These are phyloP conservation scores for Chrysoporthe deuterocubensis DNA, from an alignment of 2,329 filamentous ascomycete genomes.

Conservation along the genomic window DNA sequence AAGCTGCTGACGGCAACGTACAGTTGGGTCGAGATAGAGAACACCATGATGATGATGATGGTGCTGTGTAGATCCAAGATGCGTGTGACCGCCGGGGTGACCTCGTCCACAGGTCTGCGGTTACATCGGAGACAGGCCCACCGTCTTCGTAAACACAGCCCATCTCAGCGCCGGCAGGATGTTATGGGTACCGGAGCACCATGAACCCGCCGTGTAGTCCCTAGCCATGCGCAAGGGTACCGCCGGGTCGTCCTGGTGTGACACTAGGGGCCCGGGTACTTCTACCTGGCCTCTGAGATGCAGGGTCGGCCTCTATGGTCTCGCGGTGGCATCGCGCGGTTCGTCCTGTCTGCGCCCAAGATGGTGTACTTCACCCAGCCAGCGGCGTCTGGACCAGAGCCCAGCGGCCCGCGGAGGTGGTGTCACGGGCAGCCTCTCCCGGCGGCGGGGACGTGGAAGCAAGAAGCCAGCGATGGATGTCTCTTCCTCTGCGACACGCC, in stretches of 20 bases:
- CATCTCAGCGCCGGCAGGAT: constrained; percentile 2
- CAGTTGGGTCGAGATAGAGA: constrained; percentile 7
- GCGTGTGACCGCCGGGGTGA: constrained; percentile 10
- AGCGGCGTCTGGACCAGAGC: neutral
- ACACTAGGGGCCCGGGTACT: neutral
- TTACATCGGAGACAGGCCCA: constrained; percentile 24
- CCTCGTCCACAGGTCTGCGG: constrained; percentile 15
- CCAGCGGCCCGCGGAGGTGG: neutral
- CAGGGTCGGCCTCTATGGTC: neutral
- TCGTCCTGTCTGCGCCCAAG: neutral
- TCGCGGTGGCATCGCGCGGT: neutral
- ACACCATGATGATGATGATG: constrained; percentile 11
- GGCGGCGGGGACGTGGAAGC: neutral
- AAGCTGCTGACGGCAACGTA: constrained; percentile 15
- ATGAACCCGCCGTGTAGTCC: constrained; percentile 12
- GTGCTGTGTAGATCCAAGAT: constrained; percentile 8
- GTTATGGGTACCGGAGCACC: constrained; percentile 16
- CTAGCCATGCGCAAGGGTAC: neutral
- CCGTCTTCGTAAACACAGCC: constrained; percentile 1
- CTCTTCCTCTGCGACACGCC: neutral
- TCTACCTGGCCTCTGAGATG: neutral
- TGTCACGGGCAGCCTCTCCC: neutral
- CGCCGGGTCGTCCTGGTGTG: neutral
- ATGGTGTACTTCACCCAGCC: neutral
- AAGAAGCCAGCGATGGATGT: neutral